Evolutionary conservation across 129 eudicot genomes (phyloP).

Genomic region (Saussurea involucrata): DNA sequence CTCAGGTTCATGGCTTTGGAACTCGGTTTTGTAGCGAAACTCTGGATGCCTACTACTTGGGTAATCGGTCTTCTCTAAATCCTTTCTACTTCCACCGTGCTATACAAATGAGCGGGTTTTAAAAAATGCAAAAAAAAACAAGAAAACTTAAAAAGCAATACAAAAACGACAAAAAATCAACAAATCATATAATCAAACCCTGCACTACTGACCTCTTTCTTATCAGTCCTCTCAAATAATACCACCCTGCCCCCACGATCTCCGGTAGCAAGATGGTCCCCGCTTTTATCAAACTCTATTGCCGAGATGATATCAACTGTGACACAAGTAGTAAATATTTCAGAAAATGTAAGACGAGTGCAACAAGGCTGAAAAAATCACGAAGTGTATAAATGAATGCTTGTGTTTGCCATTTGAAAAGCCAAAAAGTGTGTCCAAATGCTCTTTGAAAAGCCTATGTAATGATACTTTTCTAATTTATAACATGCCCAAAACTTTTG

Average conservation of each 20-base stretch:
- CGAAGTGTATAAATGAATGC: background rate
- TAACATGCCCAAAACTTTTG: background rate
- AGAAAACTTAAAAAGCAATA: background rate
- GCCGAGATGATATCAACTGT: slow-evolving; percentile 98
- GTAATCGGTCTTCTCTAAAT: slow-evolving; percentile 74
- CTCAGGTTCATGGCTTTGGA: slow-evolving; percentile 99
- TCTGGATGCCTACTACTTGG: slow-evolving; percentile 89
- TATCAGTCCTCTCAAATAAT: slow-evolving; percentile 93
- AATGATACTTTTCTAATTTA: background rate
- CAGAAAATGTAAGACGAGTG: background rate
- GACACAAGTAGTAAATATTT: slow-evolving; percentile 14
- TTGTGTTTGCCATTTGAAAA: background rate
- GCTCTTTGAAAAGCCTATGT: background rate
- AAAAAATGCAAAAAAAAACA: background rate
- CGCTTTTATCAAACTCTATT: slow-evolving; percentile 98
- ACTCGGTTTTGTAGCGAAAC: slow-evolving; percentile 97
- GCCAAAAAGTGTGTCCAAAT: background rate
- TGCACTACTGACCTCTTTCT: slow-evolving; percentile 63
- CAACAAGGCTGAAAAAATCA: background rate
- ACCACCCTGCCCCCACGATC: slow-evolving; percentile 99
- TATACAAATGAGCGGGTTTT: slow-evolving; percentile 27
- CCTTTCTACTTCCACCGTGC: slow-evolving; percentile 79
- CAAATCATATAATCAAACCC: slow-evolving; percentile 2
- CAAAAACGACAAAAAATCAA: background rate
- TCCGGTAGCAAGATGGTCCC: slow-evolving; percentile 99